Conservation (phyloP, 148 eudicot species). For the Beta vulgaris region DNA sequence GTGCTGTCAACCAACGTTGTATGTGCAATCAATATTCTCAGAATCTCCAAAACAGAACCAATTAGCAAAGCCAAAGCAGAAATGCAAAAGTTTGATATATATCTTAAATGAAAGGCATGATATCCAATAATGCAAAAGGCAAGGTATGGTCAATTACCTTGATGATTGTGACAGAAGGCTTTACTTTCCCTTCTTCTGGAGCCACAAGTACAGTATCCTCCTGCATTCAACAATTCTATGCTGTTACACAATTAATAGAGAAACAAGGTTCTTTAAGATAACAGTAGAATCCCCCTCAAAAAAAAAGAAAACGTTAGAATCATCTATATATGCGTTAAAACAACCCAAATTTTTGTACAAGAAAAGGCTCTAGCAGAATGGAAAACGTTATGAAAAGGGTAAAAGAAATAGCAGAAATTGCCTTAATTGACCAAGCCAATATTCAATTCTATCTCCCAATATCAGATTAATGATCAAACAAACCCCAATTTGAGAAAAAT, state of each 20-base stretch:
- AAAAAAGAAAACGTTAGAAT: too few species aligned
- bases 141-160: conserved; percentile 52
- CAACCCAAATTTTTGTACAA: neutral
- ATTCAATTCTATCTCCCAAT: neutral
- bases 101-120: neutral
- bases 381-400: too few species aligned
- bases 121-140: neutral
- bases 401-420: too few species aligned
- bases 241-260: neutral
- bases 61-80: neutral
- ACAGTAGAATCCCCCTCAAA: neutral
- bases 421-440: neutral
- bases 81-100: neutral
- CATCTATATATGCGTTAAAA: too few species aligned
- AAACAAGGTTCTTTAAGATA: neutral
- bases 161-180: conserved; percentile 86
- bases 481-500: too few species aligned
- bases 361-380: too few species aligned
- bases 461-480: neutral
- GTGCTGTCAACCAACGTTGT: neutral
- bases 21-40: neutral
- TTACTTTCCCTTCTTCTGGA: conserved; percentile 60
- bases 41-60: neutral
- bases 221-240: conserved; percentile 37
- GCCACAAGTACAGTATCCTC: conserved; percentile 83